These are phyloP conservation scores for Didymella pomorum DNA, from an alignment of 2,329 filamentous ascomycete genomes.

Conservation along the genomic window DNA sequence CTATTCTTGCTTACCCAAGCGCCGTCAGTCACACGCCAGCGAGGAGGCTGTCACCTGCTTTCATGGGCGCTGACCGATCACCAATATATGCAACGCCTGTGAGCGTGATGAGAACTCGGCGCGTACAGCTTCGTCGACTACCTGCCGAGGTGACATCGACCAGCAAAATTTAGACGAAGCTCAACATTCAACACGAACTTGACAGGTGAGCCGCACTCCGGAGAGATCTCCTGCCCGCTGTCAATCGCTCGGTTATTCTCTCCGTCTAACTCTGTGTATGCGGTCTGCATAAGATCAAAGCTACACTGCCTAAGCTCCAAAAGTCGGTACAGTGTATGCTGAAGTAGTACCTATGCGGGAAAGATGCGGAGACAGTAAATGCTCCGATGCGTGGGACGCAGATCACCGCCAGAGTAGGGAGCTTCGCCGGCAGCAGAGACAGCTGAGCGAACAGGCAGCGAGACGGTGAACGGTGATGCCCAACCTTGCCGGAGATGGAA, in stretches of 20 bases:
- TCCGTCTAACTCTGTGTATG: background rate
- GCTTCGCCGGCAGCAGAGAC: constrained; percentile 14
- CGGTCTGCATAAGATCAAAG: constrained; percentile 1
- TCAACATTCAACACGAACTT: constrained; percentile 1
- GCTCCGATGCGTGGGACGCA: constrained; percentile 16
- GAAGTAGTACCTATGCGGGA: constrained; percentile 19
- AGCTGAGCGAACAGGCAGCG: constrained; percentile 10
- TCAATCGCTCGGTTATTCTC: background rate
- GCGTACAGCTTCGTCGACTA: constrained; percentile 17
- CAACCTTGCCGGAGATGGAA: constrained; percentile 11
- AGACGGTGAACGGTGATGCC: constrained; percentile 20
- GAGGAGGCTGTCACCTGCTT: constrained; percentile 14
- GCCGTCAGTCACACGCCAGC: constrained; percentile 17
- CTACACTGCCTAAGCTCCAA: constrained; percentile 1
- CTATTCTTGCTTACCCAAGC: constrained; percentile 17
- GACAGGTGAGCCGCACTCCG: constrained; percentile 1
- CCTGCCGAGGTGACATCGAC: constrained; percentile 6
- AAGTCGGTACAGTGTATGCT: constrained; percentile 8
- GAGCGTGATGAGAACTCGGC: constrained; percentile 16
- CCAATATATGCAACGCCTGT: constrained; percentile 15
- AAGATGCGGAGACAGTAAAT: constrained; percentile 19
- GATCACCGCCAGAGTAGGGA: constrained; percentile 15
- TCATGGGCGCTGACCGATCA: constrained; percentile 9
- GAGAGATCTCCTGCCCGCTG: background rate
- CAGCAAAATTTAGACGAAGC: background rate